Evolutionary conservation across 2,329 filamentous ascomycete genomes (phyloP).

Genomic region (Fusarium ramigenum): DNA sequence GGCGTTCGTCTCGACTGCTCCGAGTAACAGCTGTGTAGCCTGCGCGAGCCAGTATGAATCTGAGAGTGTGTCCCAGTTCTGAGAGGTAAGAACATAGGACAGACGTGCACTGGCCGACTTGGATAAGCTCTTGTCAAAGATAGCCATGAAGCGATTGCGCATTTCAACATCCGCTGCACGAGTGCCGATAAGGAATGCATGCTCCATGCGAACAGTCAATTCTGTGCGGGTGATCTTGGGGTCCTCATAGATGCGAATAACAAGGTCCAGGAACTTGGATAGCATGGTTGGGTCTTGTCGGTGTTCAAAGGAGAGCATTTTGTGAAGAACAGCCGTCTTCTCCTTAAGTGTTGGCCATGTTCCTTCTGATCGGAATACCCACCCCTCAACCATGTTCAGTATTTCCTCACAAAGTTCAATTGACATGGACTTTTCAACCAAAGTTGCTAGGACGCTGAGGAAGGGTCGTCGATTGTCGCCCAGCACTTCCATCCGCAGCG

Average conservation of each 20-base stretch:
- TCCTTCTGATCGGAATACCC: slow-evolving; percentile 95
- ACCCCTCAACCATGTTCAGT: slow-evolving; percentile 89
- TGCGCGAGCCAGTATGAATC: slow-evolving; percentile 98
- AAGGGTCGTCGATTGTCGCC: slow-evolving; percentile 93
- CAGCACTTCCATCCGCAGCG: slow-evolving; percentile 89
- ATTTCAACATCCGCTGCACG: slow-evolving; percentile 94
- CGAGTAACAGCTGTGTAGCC: slow-evolving; percentile 90
- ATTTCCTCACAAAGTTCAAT: slow-evolving; percentile 90
- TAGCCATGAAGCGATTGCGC: slow-evolving; percentile 95
- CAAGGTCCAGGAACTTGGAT: slow-evolving; percentile 92
- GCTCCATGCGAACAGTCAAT: slow-evolving; percentile 95
- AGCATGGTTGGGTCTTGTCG: slow-evolving; percentile 84
- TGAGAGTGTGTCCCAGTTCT: slow-evolving; percentile 95
- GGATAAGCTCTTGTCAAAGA: slow-evolving; percentile 95
- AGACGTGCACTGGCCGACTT: slow-evolving; percentile 89
- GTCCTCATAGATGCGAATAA: slow-evolving; percentile 98
- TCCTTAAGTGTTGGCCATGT: slow-evolving; percentile 98
- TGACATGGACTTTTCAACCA: slow-evolving; percentile 95
- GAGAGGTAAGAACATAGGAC: slow-evolving; percentile 86
- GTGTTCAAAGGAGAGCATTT: slow-evolving; percentile 96
- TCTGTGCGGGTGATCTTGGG: slow-evolving; percentile 95
- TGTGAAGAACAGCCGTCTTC: slow-evolving; percentile 98
- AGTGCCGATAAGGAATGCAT: slow-evolving; percentile 96
- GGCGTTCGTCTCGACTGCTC: slow-evolving; percentile 87
- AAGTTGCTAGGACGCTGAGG: slow-evolving; percentile 90